A percentile compares a stretch with the other conserved stretches of the same genome.
Conservation (phyloP, 2,329 filamentous ascomycete species). For the Aaosphaeria pasadenensis region DNA sequence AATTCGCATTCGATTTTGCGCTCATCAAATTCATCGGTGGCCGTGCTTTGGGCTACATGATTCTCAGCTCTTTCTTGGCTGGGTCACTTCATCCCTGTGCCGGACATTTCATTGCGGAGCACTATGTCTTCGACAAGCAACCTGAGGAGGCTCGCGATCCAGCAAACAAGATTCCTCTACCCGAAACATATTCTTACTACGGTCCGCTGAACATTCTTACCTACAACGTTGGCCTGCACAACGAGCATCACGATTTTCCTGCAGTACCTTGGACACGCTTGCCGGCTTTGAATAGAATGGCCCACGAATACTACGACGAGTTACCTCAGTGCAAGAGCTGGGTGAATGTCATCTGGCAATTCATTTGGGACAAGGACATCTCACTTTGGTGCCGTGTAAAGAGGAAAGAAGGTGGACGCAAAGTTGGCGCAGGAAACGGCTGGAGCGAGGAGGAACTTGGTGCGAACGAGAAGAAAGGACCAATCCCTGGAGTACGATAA, state of each 20-base stretch:
- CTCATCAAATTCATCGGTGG: slow-evolving; percentile 61
- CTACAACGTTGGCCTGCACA: slow-evolving; percentile 97
- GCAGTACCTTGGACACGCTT: slow-evolving; percentile 93
- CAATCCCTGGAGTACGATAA: slow-evolving; percentile 39
- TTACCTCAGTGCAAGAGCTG: slow-evolving; percentile 87
- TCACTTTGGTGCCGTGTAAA: slow-evolving; percentile 92
- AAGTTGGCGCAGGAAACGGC: slow-evolving; percentile 48
- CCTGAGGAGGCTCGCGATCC: slow-evolving; percentile 58
- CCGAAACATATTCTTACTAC: slow-evolving; percentile 97
- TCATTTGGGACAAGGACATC: slow-evolving; percentile 85
- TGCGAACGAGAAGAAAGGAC: slow-evolving; percentile 46
- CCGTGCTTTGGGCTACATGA: slow-evolving; percentile 73
- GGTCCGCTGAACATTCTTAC: slow-evolving; percentile 87
- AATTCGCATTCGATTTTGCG: slow-evolving; percentile 73
- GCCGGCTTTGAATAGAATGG: slow-evolving; percentile 72
- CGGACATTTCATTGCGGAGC: slow-evolving; percentile 97
- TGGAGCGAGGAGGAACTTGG: slow-evolving; percentile 50
- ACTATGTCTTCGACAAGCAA: slow-evolving; percentile 54
- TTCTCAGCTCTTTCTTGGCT: slow-evolving; percentile 88
- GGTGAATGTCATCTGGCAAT: slow-evolving; percentile 91
- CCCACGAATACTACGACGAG: slow-evolving; percentile 86
- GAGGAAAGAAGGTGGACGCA: slow-evolving; percentile 71
- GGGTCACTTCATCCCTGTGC: slow-evolving; percentile 92
- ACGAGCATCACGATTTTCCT: slow-evolving; percentile 98
- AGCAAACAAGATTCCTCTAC: slow-evolving; percentile 53